Percentiles rank a stretch among this genome's conserved stretches.
These are phyloP conservation scores for Acmispon strigosus DNA, from an alignment of 306 rosid genomes.

Conservation along the genomic window DNA sequence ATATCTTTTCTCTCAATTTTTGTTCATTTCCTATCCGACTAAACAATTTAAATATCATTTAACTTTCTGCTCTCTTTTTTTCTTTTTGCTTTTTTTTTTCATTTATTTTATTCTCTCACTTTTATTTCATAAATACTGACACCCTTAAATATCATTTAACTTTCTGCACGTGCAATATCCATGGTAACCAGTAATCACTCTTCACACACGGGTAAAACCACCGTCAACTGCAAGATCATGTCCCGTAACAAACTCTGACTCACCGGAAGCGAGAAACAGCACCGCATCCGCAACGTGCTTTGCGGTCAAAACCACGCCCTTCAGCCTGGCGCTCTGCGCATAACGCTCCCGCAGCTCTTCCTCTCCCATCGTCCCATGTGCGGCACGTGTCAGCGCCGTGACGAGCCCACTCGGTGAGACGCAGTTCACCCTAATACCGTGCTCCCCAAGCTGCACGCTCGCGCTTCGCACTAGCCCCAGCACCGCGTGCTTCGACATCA, in stretches of 20 bases:
- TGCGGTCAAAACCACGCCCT: slow-evolving; percentile 33
- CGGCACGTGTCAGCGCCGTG: slow-evolving; percentile 23
- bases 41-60: too few species aligned
- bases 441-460: neutral
- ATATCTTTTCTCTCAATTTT: too few species aligned
- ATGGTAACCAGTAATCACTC: too few species aligned
- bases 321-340: slow-evolving; percentile 12
- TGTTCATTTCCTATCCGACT: too few species aligned
- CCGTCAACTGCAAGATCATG: slow-evolving; percentile 46
- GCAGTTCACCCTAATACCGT: slow-evolving; percentile 51
- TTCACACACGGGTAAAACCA: neutral
- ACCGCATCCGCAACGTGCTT: slow-evolving; percentile 43
- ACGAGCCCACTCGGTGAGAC: slow-evolving; percentile 39
- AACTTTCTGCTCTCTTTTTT: too few species aligned
- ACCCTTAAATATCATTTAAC: too few species aligned
- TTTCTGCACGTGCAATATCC: too few species aligned
- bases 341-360: slow-evolving; percentile 6
- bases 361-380: neutral
- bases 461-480: slow-evolving; percentile 41
- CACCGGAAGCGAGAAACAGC: slow-evolving; percentile 39
- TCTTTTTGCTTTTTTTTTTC: too few species aligned
- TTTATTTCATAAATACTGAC: too few species aligned
- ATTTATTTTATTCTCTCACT: too few species aligned
- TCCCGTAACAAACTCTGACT: slow-evolving; percentile 41
- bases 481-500: slow-evolving; percentile 62